These are phyloP conservation scores for Cladosporium oxysporum DNA, from an alignment of 2,329 filamentous ascomycete species.

Conservation along the genomic window DNA sequence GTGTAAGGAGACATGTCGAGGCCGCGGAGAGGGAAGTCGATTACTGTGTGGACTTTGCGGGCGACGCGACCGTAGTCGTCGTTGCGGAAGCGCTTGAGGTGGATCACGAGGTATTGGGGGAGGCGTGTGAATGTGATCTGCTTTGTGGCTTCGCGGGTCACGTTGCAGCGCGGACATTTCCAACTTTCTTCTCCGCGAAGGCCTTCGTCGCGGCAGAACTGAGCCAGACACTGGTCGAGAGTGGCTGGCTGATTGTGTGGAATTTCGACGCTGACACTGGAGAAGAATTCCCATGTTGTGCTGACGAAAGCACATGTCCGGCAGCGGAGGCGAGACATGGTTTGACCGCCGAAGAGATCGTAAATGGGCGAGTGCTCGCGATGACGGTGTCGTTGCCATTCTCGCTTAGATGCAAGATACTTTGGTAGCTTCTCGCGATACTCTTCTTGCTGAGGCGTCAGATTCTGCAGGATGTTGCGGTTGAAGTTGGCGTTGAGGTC, in stretches of 20 bases:
- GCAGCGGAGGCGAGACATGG: conserved; percentile 63
- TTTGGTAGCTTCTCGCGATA: conserved; percentile 62
- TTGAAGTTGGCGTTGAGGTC: conserved; percentile 76
- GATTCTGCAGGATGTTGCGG: conserved; percentile 56
- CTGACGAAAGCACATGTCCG: conserved; percentile 63
- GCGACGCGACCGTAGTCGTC: conserved; percentile 55
- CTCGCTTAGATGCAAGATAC: conserved; percentile 67
- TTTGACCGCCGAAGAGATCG: conserved; percentile 74
- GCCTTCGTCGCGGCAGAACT: conserved; percentile 68
- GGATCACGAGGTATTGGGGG: conserved; percentile 75
- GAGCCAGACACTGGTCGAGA: conserved; percentile 68
- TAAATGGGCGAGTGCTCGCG: conserved; percentile 76
- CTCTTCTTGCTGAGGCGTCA: conserved; percentile 62
- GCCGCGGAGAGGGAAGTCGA: conserved; percentile 75
- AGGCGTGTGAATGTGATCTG: conserved; percentile 74
- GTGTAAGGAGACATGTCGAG: conserved; percentile 65
- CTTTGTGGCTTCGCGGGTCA: conserved; percentile 66
- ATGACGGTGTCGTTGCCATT: conserved; percentile 72
- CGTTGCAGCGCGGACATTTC: conserved; percentile 75
- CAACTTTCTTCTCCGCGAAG: conserved; percentile 68
- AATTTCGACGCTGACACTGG: conserved; percentile 71
- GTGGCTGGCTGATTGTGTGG: conserved; percentile 61
- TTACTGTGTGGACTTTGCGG: conserved; percentile 68
- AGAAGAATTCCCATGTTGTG: conserved; percentile 70
- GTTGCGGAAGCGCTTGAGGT: conserved; percentile 70